Conservation (phyloP, 345 rosid species). For the Populus euphratica region DNA sequence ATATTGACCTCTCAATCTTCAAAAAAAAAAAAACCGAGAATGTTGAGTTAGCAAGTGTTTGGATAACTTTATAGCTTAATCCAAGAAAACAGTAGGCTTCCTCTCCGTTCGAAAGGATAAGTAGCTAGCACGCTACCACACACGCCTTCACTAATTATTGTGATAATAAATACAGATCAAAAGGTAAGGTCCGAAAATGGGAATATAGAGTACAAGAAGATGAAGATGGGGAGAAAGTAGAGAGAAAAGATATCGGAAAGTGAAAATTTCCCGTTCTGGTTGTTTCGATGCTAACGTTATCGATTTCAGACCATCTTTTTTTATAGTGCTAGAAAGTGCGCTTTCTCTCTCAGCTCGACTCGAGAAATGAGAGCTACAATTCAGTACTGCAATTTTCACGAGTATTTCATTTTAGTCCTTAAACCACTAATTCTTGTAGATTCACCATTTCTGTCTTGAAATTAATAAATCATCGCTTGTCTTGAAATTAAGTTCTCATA, state of each 20-base stretch:
- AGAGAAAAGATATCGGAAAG: not conserved
- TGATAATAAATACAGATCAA: not conserved
- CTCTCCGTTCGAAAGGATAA: constrained; percentile 5
- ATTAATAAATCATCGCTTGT: not conserved
- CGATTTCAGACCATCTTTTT: not conserved
- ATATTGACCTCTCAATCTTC: not conserved
- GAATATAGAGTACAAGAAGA: not conserved
- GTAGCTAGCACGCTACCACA: constrained; percentile 21
- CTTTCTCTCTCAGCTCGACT: not conserved
- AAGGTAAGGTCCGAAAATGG: not conserved
- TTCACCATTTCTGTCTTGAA: not conserved
- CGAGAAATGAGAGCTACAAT: not conserved
- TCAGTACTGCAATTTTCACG: not conserved
- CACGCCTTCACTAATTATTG: not conserved
- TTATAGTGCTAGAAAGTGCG: not conserved
- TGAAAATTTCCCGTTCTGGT: not conserved
- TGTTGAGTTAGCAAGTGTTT: constrained; percentile 23
- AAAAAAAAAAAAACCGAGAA: not conserved
- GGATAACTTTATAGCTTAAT: constrained; percentile 31
- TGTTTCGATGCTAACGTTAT: not conserved
- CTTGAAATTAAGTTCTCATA: not conserved
- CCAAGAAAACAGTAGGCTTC: constrained; percentile 27
- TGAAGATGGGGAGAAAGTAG: not conserved
- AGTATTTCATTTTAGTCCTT: not conserved
- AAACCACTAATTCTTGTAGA: not conserved